Base-by-base conservation (phyloP, 352 stramenopile species). In the Peronospora farinosa region DNA sequence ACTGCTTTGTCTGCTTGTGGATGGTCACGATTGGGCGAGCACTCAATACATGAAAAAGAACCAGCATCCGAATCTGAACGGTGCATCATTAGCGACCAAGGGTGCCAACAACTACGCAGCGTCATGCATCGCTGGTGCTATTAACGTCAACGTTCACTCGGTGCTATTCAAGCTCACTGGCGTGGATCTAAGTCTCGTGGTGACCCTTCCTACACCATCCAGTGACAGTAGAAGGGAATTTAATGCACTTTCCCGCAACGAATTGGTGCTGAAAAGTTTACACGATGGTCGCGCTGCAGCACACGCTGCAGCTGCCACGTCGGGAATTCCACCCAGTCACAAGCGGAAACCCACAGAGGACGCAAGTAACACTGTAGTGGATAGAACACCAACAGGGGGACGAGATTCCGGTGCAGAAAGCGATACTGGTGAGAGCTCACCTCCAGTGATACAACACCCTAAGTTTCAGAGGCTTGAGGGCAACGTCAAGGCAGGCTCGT, bases 31-130 rank as follows among this genome's bases (percentile, higher is more conserved):
- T 68, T 91, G 80, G 80, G 63, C 78, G 13, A 87, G 74, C 50
- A 91, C 80, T 44, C 72, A 88, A 66, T 88, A 84, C 51, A 91
- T 91, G 78, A 83, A 84, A 57, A 84, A 87, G 54, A 77, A 72
- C 17, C 69, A 65, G 19, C 56, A 67, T 27, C 57, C 53, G 32
- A 67, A 51, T 48, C 65, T 86, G 17, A 78, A 81, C 7, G 74
- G 78, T 39, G 69, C 74, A 28, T 74, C 75, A 47, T 58, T 91
- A 41, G 82, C 78, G 8, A 60, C 74, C 9, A 79, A 78, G 25
- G 74, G 75, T 19, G 80, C 80, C 17, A 83, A 72, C 61, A 80
- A 80, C 42, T 91, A 86, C 50, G 80, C 80, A 0, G 80, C 78
- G 7, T 83, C 68, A 13, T 91, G 80, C 49, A 79, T 91, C 30